Base-by-base conservation (phyloP, 805 yeast species). In the Schwanniomyces occidentalis region DNA sequence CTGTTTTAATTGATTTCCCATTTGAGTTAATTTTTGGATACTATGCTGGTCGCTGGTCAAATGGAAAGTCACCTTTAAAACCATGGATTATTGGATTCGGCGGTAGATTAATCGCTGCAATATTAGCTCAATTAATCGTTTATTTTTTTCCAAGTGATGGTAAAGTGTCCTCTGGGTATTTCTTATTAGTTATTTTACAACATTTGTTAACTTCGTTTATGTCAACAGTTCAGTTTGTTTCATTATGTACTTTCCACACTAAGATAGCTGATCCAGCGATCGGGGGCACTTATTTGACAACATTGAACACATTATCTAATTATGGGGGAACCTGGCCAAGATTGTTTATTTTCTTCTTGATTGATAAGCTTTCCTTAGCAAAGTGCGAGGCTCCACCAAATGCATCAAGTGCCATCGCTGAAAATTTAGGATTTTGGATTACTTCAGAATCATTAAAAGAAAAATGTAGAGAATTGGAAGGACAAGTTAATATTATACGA, bases 251-350 rank as follows among this genome's bases (percentile, higher is more conserved):
- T 0, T 93, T 93, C 71, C 97, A 91, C 62, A 91, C 97, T 3
- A 80, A 82, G 48, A 85, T 93, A 35, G 96, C 99, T 2, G 99
- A 93, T 56, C 98, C 99, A 0, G 63, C 80, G 13, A 86, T 93
- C 49, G 99, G 99, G 12, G 99, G 99, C 2, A 93, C 99, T 0
- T 93, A 93, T 58, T 91, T 93, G 98, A 93, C 99, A 0, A 82
- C 95, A 0, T 69, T 93, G 39, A 93, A 93, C 60, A 93, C 99
- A 0, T 69, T 93, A 30, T 80, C 95, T 26, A 93, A 93, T 56
- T 72, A 91, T 38, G 99, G 99, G 16, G 99, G 99, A 8, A 93
- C 95, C 27, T 93, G 99, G 99, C 99, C 99, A 2, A 73, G 88
- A 35, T 65, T 87, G n/a, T 66, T 93, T 20, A 81, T 91, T 1